Conservation (phyloP, 306 rosid genomes). For the Potentilla sterilis region DNA sequence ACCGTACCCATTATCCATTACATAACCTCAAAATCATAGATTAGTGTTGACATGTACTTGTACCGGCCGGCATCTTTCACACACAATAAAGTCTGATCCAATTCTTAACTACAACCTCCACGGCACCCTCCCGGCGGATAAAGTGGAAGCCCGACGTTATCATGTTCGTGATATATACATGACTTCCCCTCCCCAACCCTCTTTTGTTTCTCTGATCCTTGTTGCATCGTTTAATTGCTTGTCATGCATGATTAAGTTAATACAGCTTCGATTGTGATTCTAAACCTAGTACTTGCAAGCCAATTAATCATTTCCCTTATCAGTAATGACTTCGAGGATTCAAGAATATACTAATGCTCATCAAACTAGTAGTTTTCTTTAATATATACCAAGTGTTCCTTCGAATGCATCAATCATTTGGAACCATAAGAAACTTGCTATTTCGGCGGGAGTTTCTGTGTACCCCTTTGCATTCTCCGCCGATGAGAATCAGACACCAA, state of each 20-base stretch:
- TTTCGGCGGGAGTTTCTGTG: slow-evolving; percentile 26
- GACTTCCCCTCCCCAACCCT: background rate
- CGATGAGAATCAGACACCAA: background rate
- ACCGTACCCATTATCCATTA: too few relatives aligned
- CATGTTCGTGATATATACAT: too few relatives aligned
- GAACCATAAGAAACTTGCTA: background rate
- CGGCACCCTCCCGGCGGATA: too few relatives aligned
- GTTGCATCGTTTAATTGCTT: background rate
- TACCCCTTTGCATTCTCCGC: slow-evolving; percentile 28
- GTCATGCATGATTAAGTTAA: background rate
- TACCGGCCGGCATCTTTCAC: too few relatives aligned
- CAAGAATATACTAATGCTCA: background rate
- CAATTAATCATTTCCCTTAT: background rate
- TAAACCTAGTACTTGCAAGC: background rate
- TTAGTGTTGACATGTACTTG: too few relatives aligned
- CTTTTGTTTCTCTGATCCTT: background rate
- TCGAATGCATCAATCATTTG: slow-evolving; percentile 19
- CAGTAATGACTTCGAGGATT: background rate
- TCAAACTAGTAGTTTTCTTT: background rate
- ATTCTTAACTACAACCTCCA: too few relatives aligned
- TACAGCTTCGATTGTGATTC: background rate
- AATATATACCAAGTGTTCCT: background rate
- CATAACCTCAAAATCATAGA: too few relatives aligned
- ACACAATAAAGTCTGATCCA: too few relatives aligned
- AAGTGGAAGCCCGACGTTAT: too few relatives aligned